Evolutionary conservation across 495 filamentous ascomycete species (phyloP).

Genomic region (Annulohypoxylon moriforme): DNA sequence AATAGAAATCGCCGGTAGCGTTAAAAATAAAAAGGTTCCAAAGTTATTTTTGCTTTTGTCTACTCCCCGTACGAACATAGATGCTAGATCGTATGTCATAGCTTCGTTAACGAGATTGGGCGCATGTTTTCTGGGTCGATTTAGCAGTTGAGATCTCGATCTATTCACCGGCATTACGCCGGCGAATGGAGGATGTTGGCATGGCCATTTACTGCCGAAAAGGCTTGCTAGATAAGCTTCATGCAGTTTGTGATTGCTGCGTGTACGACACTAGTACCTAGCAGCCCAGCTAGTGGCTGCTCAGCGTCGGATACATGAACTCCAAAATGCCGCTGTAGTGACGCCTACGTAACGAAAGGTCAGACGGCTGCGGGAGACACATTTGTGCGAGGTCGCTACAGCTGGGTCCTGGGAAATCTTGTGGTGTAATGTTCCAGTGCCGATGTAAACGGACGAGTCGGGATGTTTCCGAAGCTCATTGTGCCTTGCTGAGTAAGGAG

Average conservation of each 20-base stretch:
- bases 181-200: background rate
- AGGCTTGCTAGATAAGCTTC: background rate
- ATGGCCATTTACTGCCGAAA: background rate
- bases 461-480: conserved; percentile 22
- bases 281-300: too few species aligned
- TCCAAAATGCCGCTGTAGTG: conserved; percentile 16
- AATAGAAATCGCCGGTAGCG: too few species aligned
- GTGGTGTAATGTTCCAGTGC: conserved; percentile 14
- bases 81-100: background rate
- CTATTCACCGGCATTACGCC: background rate
- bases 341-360: conserved; percentile 4
- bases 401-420: background rate
- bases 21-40: too few species aligned
- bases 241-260: conserved; percentile 10
- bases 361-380: background rate
- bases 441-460: conserved; percentile 26
- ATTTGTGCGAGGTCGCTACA: background rate
- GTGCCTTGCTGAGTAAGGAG: conserved; percentile 17
- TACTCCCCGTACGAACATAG: background rate
- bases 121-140: too few species aligned
- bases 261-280: conserved; percentile 12
- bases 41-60: too few species aligned
- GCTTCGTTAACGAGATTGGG: background rate
- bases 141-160: background rate
- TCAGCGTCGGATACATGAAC: conserved; percentile 3